Base-by-base conservation (phyloP, 805 yeast genomes). In the Martiniozyma abietophila region DNA sequence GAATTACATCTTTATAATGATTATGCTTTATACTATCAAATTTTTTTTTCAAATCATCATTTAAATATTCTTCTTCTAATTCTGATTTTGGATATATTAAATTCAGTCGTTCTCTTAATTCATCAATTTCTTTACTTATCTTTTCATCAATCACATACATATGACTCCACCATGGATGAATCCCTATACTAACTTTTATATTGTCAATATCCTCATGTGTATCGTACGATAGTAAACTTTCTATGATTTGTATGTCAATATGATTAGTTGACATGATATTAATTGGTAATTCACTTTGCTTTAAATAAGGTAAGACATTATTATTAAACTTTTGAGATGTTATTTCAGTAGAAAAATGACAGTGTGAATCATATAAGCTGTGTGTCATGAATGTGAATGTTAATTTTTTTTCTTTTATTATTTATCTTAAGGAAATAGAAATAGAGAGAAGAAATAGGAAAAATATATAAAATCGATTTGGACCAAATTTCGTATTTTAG, bases 151-250 rank as follows among this genome's bases (percentile, higher is more conserved):
- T 46, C 2, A 69, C 59, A 42, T 74, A 79, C 14, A 78, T 43
- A 52, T 88, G 95, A 3, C 76, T 58, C 48, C 72, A 88, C 97
- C 97, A 89, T 0, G 98, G 98, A 55, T 89, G 98, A 2, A 85
- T 61, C 0, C 97, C 95, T 48, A 72, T 70, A 25, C 71, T 69
- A 3, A 45, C 43, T 29, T 17, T 39, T 16, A 41, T 25, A 4
- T 23, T 6, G 3, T 15, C 8, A 15, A 29, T 18, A 2, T 25
- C 6, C n/a, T n/a, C n/a, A n/a, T n/a, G n/a, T n/a, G n/a, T n/a
- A n/a, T n/a, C n/a, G n/a, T n/a, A n/a, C n/a, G n/a, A n/a, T 6
- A 48, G 40, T 12, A 58, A 23, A 8, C 36, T 16, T 11, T 42
- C 27, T 5, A 62, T 56, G 35, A 53, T 37, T 3, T 48, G 39